Conservation (phyloP, 495 filamentous ascomycete species). For the Neurospora africana region DNA sequence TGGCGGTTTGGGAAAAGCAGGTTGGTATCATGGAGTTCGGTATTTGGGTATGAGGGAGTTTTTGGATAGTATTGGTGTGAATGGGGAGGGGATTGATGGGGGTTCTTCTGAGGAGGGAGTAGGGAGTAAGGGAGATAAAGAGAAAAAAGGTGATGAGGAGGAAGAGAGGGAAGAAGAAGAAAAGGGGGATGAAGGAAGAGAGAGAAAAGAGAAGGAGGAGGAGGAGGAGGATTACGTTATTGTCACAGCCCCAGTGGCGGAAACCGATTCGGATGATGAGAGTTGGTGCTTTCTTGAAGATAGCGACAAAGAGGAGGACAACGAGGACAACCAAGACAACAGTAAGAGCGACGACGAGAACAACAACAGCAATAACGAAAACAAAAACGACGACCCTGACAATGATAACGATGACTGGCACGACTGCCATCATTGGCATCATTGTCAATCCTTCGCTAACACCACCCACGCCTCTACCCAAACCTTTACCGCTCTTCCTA, state of each 20-base stretch:
- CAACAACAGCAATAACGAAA: neutral
- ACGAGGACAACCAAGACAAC: neutral
- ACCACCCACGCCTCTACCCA: neutral
- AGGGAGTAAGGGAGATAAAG: neutral
- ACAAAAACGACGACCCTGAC: neutral
- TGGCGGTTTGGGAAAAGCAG: neutral
- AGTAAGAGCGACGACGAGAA: neutral
- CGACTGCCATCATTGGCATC: neutral
- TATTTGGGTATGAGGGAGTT: neutral
- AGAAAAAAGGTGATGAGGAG: neutral
- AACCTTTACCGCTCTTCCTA: too few relatives aligned
- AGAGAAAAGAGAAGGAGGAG: neutral
- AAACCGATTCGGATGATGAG: neutral
- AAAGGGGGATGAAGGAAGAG: neutral
- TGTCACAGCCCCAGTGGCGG: neutral
- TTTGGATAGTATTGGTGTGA: constrained; percentile 4
- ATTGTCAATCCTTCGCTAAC: neutral
- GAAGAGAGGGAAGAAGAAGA: neutral
- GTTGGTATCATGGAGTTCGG: neutral
- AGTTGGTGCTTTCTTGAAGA: neutral
- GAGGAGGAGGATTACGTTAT: neutral
- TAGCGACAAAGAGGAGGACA: neutral
- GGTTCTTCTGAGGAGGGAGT: neutral
- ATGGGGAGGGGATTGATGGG: constrained; percentile 1
- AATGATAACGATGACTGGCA: neutral